These are phyloP conservation scores for Pseudogymnoascus sp. DNA, from an alignment of 2,329 filamentous ascomycete genomes.

Conservation along the genomic window DNA sequence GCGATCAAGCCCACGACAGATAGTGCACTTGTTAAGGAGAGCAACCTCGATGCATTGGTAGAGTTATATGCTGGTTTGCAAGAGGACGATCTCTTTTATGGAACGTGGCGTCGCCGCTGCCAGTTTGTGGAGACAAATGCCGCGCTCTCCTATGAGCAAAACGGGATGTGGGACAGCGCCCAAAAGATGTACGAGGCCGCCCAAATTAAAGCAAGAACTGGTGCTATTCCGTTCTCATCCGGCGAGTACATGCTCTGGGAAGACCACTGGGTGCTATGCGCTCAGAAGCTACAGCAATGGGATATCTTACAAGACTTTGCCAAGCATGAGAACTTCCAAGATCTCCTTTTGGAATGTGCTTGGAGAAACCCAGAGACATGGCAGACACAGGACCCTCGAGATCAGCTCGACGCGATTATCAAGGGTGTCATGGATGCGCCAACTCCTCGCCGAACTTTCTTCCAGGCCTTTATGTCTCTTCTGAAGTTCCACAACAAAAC, in stretches of 20 bases:
- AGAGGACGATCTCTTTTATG: conserved; percentile 96
- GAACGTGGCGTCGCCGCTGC: conserved; percentile 88
- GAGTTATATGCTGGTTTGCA: conserved; percentile 85
- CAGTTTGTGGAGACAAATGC: conserved; percentile 98
- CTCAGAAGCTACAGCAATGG: conserved; percentile 98
- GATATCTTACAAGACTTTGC: conserved; percentile 96
- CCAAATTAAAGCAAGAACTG: conserved; percentile 93
- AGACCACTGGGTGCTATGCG: conserved; percentile 96
- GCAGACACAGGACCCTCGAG: conserved; percentile 76
- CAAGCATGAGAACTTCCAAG: conserved; percentile 97
- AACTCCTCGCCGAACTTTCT: conserved; percentile 87
- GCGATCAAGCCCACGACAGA: conserved; percentile 73
- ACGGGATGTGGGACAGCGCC: conserved; percentile 98
- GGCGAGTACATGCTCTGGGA: conserved; percentile 99
- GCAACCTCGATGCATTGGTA: conserved; percentile 90
- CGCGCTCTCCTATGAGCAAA: conserved; percentile 94
- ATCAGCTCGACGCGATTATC: conserved; percentile 85
- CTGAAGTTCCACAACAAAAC: conserved; percentile 89
- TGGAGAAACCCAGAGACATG: conserved; percentile 96
- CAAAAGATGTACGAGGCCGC: conserved; percentile 95
- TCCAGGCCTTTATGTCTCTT: conserved; percentile 96
- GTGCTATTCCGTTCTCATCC: conserved; percentile 90
- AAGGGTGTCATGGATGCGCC: conserved; percentile 97
- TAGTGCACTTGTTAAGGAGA: conserved; percentile 77
- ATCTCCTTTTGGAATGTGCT: conserved; percentile 86